Base-by-base conservation (phyloP, 2,329 filamentous ascomycete genomes). In the Colletotrichum sp. region DNA sequence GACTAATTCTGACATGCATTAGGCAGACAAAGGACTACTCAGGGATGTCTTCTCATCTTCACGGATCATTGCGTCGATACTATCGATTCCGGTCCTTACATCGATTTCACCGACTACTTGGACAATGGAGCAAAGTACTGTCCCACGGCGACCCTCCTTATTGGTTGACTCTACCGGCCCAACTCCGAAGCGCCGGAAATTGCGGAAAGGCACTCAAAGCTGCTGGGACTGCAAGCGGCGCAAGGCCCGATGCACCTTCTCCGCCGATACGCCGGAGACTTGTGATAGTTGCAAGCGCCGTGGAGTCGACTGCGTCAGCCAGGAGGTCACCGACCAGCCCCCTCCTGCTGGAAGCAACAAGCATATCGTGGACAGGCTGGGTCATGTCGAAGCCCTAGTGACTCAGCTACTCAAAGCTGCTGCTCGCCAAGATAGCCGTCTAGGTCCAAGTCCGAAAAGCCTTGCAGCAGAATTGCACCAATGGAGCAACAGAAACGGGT, bases 301-400 rank as follows among this genome's bases (percentile, higher is more conserved):
- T 1, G 83, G 85, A 1, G 83, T 83, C 0, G 78, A 78, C 34
- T 90, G 89, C 71, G 79, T 90, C 61, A 85, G 87, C 71, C 90
- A 91, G 75, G 73, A 73, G 21, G 16, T 26, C 9, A 48, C 69
- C 3, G 88, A 90, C 66, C 84, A 85, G 21, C 83, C 84, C 3
- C 72, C 72, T 7, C 72, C 72, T 26, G 36, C 68, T 12, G 72
- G 68, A 24, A 55, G 60, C 24, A 71, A 67, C 14, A 72, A 72
- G 28, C 84, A 87, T 18, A 79, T 83, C 13, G 71, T 66, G 3
- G 82, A 85, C 52, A 80, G 83, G n/a, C 73, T 85, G 13, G 79
- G 80, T 4, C 82, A 84, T 7, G 81, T 87, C 26, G 86, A 87
- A 63, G 81, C 80, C 0, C 66, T 86, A 7, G 79, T 86, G 4